Base-by-base conservation (phyloP, 345 rosid species). In the Syzygium jambos region DNA sequence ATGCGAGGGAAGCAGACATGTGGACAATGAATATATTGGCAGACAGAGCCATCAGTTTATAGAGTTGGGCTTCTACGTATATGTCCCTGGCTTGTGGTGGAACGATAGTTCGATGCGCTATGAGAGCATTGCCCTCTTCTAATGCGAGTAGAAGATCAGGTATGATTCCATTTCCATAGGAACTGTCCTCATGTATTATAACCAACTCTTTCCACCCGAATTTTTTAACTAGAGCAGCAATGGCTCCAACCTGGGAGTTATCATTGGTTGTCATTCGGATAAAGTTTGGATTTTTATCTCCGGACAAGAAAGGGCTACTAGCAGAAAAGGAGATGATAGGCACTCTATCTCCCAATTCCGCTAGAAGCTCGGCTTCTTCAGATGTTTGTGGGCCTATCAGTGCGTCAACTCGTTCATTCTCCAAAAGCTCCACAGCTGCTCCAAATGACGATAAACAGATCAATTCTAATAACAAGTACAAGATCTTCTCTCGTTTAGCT, bases 131-230 rank as follows among this genome's bases (percentile, higher is more conserved):
- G 29, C 7, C 29, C 5, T 25, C 65, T 10, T 57, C 29, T 11
- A 57, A 57, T 11, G 29, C 7, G 7, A 57, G 65, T 25, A 57
- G 65, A 59, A 59, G 65, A 27, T 59, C 65, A 0, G 65, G 65
- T 59, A 59, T 25, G 7, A 59, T 59, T 59, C 30, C 30, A 1
- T 54, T 68, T 5, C 91, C 90, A 49, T 78, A 90, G 17, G 80
- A 88, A 21, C 85, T 85, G 55, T 85, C 89, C 85, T 84, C 90
- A 38, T 88, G 88, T 27, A 91, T 85, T 11, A 82, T 88, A 9
- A 90, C 86, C 12, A 85, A 85, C 11, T 87, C 87, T 84, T 83
- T 88, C 92, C 92, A 91, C 30, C 87, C 85, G 5, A 65, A 91
- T 9, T 86, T 61, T 84, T 88, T 51, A 56, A 91, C 63, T 14